Conservation (phyloP, 345 rosid species). For the Gynandropsis gynandra region DNA sequence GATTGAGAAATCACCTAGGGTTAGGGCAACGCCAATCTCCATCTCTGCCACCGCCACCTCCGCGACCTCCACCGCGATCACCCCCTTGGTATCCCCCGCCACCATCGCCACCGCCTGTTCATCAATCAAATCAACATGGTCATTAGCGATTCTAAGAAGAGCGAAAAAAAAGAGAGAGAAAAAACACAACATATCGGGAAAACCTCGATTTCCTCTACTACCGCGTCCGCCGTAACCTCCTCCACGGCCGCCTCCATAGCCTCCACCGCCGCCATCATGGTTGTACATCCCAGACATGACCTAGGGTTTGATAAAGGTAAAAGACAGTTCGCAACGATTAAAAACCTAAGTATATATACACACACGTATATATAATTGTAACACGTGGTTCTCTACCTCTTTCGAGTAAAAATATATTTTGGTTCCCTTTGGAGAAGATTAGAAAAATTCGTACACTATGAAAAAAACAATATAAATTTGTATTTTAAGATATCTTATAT, state of each 20-base stretch:
- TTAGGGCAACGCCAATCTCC: slow-evolving; percentile 97
- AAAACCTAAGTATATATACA: no score
- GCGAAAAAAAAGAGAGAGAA: not conserved
- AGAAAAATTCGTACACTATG: no score
- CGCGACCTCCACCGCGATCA: slow-evolving; percentile 61
- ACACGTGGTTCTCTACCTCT: no score
- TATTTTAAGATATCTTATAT: no score
- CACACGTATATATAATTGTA: no score
- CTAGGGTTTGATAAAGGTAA: slow-evolving; percentile 26
- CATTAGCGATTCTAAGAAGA: slow-evolving; percentile 1
- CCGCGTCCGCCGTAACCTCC: slow-evolving; percentile 44
- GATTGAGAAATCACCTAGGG: slow-evolving; percentile 55
- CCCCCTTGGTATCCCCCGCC: slow-evolving; percentile 65
- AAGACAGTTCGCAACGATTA: no score
- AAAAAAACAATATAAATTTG: no score
- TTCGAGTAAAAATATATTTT: no score
- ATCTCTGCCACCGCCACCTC: slow-evolving; percentile 80
- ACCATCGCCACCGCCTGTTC: slow-evolving; percentile 25
- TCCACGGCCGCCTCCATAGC: slow-evolving; percentile 36
- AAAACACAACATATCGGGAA: slow-evolving; percentile 18
- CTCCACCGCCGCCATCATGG: slow-evolving; percentile 51
- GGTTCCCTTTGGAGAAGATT: no score
- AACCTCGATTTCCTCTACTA: slow-evolving; percentile 56
- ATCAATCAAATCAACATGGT: slow-evolving; percentile 13
- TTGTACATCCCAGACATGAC: slow-evolving; percentile 76